These are phyloP conservation scores for Carex myosuroides DNA, from an alignment of 176 grass and related monocot genomes.

Conservation along the genomic window DNA sequence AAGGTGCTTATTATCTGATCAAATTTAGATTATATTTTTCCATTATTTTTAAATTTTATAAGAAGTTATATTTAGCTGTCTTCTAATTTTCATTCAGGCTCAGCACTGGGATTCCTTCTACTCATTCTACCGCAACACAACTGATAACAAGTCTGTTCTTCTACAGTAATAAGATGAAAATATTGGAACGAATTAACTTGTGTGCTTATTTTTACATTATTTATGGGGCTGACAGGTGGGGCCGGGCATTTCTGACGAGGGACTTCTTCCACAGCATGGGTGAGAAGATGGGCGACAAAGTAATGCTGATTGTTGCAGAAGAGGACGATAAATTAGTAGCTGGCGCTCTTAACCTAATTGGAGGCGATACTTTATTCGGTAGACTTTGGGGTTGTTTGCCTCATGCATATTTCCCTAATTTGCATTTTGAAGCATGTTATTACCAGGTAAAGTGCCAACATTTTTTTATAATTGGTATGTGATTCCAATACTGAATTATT, in stretches of 20 bases:
- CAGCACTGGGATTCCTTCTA: conserved; percentile 82
- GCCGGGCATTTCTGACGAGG: conserved; percentile 72
- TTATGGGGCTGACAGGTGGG: conserved; percentile 54
- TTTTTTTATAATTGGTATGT: neutral
- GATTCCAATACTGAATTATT: neutral
- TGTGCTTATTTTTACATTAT: conserved; percentile 7
- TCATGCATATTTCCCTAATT: conserved; percentile 71
- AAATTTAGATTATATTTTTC: conserved; percentile 7
- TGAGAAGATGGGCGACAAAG: conserved; percentile 69
- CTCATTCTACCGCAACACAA: conserved; percentile 90
- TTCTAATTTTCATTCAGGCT: conserved; percentile 52
- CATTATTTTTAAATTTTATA: conserved; percentile 12
- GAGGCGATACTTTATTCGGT: conserved; percentile 82
- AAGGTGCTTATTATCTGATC: conserved; percentile 36
- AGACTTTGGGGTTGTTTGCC: conserved; percentile 92
- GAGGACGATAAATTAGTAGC: conserved; percentile 56
- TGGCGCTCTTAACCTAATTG: conserved; percentile 93
- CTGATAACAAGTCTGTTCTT: conserved; percentile 81
- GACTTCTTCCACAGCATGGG: conserved; percentile 88
- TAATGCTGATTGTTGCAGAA: conserved; percentile 86
- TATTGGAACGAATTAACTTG: neutral
- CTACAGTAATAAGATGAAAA: conserved; percentile 9
- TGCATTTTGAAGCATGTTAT: conserved; percentile 98
- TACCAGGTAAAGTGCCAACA: conserved; percentile 65
- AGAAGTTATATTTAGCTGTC: conserved; percentile 27